Percentiles rank a stretch among this genome's conserved stretches.
Conservation (phyloP, 306 rosid genomes). For the Pyrus communis region DNA sequence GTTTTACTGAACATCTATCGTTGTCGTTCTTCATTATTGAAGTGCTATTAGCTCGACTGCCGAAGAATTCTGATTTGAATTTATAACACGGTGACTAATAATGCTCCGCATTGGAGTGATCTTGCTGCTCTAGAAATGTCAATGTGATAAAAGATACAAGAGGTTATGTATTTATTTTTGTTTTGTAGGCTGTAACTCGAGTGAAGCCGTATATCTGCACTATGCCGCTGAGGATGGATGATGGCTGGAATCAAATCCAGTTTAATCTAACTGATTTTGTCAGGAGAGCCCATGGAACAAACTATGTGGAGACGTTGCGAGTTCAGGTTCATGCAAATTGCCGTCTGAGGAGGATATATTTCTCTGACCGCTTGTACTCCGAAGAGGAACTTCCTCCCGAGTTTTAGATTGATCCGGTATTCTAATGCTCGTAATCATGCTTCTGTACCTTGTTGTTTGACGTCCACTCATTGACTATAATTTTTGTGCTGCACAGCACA, state of each 20-base stretch:
- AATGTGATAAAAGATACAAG: neutral
- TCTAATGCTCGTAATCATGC: neutral
- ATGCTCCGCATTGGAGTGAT: neutral
- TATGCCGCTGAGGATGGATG: slow-evolving; percentile 85
- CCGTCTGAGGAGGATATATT: slow-evolving; percentile 88
- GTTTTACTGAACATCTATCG: too few relatives aligned
- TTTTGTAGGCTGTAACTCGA: slow-evolving; percentile 60
- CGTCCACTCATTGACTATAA: neutral
- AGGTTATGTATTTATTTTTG: neutral
- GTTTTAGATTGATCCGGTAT: slow-evolving; percentile 21
- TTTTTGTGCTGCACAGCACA: slow-evolving; percentile 35
- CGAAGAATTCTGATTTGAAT: neutral
- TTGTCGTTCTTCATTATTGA: too few relatives aligned
- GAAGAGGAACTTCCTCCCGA: slow-evolving; percentile 97
- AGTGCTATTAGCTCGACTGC: too few relatives aligned
- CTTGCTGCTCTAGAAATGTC: neutral
- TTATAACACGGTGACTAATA: neutral
- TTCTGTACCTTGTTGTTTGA: neutral
- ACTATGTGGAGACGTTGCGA: slow-evolving; percentile 85
- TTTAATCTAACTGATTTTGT: slow-evolving; percentile 77
- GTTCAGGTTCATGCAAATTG: slow-evolving; percentile 98
- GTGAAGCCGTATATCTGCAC: slow-evolving; percentile 92
- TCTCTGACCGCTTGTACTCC: slow-evolving; percentile 82
- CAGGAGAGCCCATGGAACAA: slow-evolving; percentile 95
- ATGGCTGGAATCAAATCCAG: slow-evolving; percentile 97